phyloP scores from a whole-genome alignment of 2,329 filamentous ascomycete species.

The Plenodomus biglobosus region DNA sequence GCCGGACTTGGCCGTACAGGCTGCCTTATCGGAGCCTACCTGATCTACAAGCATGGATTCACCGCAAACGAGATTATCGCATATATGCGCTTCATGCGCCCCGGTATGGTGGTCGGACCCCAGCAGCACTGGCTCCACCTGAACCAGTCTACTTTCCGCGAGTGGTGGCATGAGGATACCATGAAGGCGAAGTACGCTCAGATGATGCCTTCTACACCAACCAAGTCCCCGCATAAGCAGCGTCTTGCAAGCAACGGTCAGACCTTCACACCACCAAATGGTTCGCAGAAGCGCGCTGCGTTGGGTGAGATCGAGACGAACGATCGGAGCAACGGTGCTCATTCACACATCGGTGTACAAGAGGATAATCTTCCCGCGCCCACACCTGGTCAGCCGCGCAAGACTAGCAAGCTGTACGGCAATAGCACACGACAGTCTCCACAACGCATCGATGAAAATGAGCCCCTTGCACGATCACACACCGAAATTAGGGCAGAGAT shows the following conservation, averaged over 20 bases:
- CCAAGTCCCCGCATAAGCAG: constrained; percentile 54
- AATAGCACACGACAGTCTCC: constrained; percentile 47
- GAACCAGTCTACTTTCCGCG: constrained; percentile 94
- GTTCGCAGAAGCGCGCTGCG: constrained; percentile 73
- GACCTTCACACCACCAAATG: constrained; percentile 82
- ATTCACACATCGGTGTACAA: constrained; percentile 62
- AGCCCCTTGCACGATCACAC: constrained; percentile 54
- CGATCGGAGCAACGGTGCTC: constrained; percentile 51
- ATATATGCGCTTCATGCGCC: constrained; percentile 98
- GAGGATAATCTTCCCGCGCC: constrained; percentile 94
- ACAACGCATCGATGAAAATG: constrained; percentile 51
- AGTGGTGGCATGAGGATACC: constrained; percentile 86
- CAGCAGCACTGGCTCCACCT: constrained; percentile 99
- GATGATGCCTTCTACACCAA: constrained; percentile 58
- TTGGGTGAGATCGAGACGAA: constrained; percentile 95
- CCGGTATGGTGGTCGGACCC: constrained; percentile 97
- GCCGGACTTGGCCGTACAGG: constrained; percentile 93
- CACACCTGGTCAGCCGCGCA: constrained; percentile 92
- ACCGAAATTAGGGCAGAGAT: constrained; percentile 62
- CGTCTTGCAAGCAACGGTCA: constrained; percentile 64
- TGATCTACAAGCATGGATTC: constrained; percentile 96
- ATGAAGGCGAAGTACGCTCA: constrained; percentile 80
- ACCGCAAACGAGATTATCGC: constrained; percentile 97
- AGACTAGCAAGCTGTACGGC: constrained; percentile 76
- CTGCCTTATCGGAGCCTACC: constrained; percentile 93